Evolutionary conservation across 139 green algal species (phyloP), one percentile per base, ranked within the genome.

Genomic region (Microglena sp.): DNA sequence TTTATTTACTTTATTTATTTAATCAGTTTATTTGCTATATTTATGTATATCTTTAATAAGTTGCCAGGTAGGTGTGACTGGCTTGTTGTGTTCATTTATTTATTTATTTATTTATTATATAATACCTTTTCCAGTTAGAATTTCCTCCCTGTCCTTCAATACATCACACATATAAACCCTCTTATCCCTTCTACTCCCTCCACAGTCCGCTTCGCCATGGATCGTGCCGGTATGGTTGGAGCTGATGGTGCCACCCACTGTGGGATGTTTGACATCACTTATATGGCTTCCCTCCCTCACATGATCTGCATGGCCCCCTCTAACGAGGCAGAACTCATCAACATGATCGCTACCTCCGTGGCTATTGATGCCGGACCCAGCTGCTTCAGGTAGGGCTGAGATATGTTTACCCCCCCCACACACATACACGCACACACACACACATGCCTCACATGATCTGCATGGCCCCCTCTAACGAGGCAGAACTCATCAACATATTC

Each of bases 131-230:
- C n/a, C n/a, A n/a, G n/a, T n/a, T n/a, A n/a, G n/a, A n/a, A n/a
- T n/a, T n/a, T n/a, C n/a, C n/a, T 34, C 29, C 36, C 43, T 2
- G 11, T 0, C 31, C 21, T 0, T n/a, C n/a, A n/a, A n/a, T n/a
- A n/a, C 76, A 63, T 75, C n/a, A n/a, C n/a, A n/a, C n/a, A n/a
- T n/a, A n/a, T n/a, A n/a, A n/a, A n/a, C n/a, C n/a, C n/a, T n/a
- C n/a, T n/a, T n/a, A n/a, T n/a, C n/a, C n/a, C n/a, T n/a, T n/a
- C n/a, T n/a, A n/a, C n/a, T n/a, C n/a, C n/a, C n/a, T n/a, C n/a
- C n/a, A n/a, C n/a, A 76, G 93, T 98, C 31, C 88, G 94, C 26
- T 99, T 99, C 82, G 91, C 88, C 0, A 96, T 99, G 89, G 94
- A 99, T 79, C 85, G 94, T 30, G 94, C 89, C 1, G 94, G 94